These are phyloP conservation scores for Vanderwaltozyma tropicalis DNA, from an alignment of 805 yeast species.

Conservation along the genomic window DNA sequence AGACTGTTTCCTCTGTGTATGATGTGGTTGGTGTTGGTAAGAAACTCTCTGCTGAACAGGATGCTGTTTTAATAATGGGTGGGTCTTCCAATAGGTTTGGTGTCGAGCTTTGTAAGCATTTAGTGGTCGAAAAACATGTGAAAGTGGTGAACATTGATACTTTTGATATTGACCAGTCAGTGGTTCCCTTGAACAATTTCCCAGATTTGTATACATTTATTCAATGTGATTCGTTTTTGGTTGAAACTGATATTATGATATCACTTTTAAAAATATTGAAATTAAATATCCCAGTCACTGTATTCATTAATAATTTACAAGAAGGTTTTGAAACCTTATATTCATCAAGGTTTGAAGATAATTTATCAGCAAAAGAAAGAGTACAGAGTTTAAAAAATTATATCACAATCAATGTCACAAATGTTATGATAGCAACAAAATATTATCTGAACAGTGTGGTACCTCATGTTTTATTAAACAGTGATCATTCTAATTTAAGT, in stretches of 20 bases:
- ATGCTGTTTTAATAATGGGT: slow-evolving; percentile 14
- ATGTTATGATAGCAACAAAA: slow-evolving; percentile 16
- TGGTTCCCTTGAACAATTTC: neutral
- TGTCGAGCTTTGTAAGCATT: slow-evolving; percentile 4
- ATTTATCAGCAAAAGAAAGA: slow-evolving; percentile 1
- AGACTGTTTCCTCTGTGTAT: slow-evolving; percentile 4
- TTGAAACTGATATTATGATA: neutral
- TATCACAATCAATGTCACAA: slow-evolving; percentile 12
- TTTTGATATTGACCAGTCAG: slow-evolving; percentile 1
- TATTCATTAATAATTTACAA: slow-evolving; percentile 17
- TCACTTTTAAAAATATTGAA: neutral
- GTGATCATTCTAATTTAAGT: no score
- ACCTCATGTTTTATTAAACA: no score
- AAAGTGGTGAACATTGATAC: slow-evolving; percentile 14
- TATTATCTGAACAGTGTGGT: slow-evolving; percentile 6
- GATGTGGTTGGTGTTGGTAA: slow-evolving; percentile 14
- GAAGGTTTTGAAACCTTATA: slow-evolving; percentile 5
- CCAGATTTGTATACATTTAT: neutral
- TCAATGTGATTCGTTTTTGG: slow-evolving; percentile 3
- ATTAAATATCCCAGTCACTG: slow-evolving; percentile 1
- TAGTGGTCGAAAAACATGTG: slow-evolving; percentile 4
- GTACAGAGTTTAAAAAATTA: slow-evolving; percentile 6
- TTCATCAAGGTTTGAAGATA: neutral
- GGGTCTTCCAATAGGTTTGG: slow-evolving; percentile 16
- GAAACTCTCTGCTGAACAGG: slow-evolving; percentile 5